Base-by-base conservation (phyloP, 2,329 filamentous ascomycete species). In the Claviceps arundinis region DNA sequence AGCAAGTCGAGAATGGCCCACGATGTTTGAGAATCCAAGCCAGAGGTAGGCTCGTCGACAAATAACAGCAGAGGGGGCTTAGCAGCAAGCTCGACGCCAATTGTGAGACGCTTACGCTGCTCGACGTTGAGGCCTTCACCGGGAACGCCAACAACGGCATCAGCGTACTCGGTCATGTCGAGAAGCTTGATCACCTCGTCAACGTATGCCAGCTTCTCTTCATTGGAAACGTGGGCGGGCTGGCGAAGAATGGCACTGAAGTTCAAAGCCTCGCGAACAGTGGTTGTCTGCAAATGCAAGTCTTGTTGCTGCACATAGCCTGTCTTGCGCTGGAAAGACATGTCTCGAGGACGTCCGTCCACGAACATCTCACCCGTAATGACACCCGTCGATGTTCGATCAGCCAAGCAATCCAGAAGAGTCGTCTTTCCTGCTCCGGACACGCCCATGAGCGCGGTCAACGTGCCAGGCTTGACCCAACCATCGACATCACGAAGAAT, bases 381-480 rank as follows among this genome's bases (percentile, higher is more conserved):
- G 17, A 95, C 84, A 68, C 90, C 90, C 82, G 93, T 91, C 0
- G 87, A 89, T 11, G 85, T 85, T 64, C 90, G 84, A 54, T 86
- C 87, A 46, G 90, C 90, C 57, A 96, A 75, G 38, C 87, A 87
- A 67, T 95, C 87, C 37, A 96, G 72, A 30, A 96, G 77, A 1
- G 90, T 95, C 0, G 90, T 96, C 68, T 96, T 96, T 54, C 90
- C 90, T n/a, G 90, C 90, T 58, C 90, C 89, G 37, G 85, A 89
- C 7, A 90, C 87, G 70, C 89, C 87, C 89, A 95, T 95, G 3
- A 95, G 74, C 41, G 88, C 89, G 13, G 89, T 95, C 51, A 95
- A 67, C 16, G 88, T 95, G 54, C 90, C 90, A 3, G 90, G 90
- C 68, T 94, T 93, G 54, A 96, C 89, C 87, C 88, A 96, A 38